These are phyloP conservation scores for Cladorrhinum sp. DNA, from an alignment of 2,329 filamentous ascomycete species.

Conservation along the genomic window DNA sequence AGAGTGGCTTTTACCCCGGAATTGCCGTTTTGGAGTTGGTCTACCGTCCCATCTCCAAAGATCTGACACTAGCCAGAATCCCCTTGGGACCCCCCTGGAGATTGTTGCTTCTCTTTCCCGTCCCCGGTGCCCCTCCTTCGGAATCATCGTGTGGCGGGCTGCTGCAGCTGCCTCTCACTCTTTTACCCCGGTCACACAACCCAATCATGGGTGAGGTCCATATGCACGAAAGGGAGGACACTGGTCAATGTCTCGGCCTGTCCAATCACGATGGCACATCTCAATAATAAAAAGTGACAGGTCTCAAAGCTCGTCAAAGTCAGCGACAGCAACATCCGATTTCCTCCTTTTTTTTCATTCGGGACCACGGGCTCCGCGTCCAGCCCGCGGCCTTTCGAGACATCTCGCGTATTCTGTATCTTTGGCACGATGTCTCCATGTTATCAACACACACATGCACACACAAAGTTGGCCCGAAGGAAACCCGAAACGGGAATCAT, in stretches of 20 bases:
- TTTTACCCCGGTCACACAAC: constrained; percentile 1
- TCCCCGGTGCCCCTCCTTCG: too few species aligned
- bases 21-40: constrained; percentile 17
- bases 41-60: neutral
- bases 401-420: neutral
- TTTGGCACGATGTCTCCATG: neutral
- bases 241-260: neutral
- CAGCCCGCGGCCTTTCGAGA: neutral
- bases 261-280: neutral
- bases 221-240: neutral
- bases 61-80: constrained; percentile 3
- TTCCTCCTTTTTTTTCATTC: neutral
- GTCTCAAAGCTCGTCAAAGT: neutral
- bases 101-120: neutral
- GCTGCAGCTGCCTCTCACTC: neutral
- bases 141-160: too few species aligned
- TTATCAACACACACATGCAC: neutral
- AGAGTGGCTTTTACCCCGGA: constrained; percentile 13
- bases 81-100: neutral
- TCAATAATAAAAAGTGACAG: constrained; percentile 14
- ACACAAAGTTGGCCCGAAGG: neutral
- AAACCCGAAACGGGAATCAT: neutral
- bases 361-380: neutral
- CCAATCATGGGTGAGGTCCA: neutral
- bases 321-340: neutral